Base-by-base conservation (phyloP, 2,329 filamentous ascomycete species). In the Cytospora schulzeri region DNA sequence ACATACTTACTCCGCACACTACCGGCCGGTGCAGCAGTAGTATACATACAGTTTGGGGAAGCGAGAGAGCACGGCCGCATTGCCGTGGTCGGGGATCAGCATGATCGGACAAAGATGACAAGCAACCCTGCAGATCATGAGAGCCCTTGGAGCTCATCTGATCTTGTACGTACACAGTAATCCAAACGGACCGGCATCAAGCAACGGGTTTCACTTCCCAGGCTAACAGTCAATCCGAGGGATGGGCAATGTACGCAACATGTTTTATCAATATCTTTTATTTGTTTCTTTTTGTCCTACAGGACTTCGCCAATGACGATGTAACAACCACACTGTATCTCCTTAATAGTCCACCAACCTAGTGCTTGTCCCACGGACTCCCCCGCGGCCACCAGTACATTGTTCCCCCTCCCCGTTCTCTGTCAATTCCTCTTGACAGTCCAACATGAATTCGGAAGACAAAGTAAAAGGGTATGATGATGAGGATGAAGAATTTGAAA, bases 401-500 rank as follows among this genome's bases (percentile, higher is more conserved):
- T 19, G 11, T 22, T 11, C 38, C 29, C 14, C 50, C 17, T 26
- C 38, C 24, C 28, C 58, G 19, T 22, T 48, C 48, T 31, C 28
- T 45, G 35, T 22, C 29, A 31, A 9, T 56, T 54, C 29, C 54
- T 51, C 31, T 31, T 55, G 38, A 19, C 57, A 22, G 33, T 66
- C 53, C 60, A 53, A 26, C 57, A 59, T 60, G 52, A 58, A 60
- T 29, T 51, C 8, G 41, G 59, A 58, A 55, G 31, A 35, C 58
- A 52, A 60, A 62, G 35, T 56, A 57, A 55, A 60, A 66, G 6
- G 29, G 31, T 50, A n/a, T 28, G 53, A 33, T 26, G 58, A 55
- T 48, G 60, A 63, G 55, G n/a, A 55, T 65, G 31, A 26, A 26
- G 55, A 65, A 65, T 28, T 54, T 26, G 29, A 26, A 54, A 45